Evolutionary conservation across 257 asterid genomes (phyloP), one percentile per base, ranked within the genome.

Genomic region (Cruciata laevipes): DNA sequence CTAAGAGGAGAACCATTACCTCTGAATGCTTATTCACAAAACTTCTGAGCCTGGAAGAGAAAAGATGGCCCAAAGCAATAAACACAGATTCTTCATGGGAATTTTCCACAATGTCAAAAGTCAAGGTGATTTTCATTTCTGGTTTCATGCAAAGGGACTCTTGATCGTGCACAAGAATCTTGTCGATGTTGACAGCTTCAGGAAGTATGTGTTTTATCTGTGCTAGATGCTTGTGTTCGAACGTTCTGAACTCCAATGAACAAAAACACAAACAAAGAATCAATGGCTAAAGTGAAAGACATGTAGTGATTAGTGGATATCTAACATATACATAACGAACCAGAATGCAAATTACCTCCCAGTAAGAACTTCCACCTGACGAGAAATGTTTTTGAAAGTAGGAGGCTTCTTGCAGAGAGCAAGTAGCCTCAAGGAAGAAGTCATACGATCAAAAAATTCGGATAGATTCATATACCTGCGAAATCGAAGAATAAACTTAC

Each of bases 171-270:
- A 78, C 61, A 73, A 86, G 97, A 79, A 83, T 72, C 87, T 84
- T 89, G 37, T 87, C 87, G 31, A 89, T 77, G 81, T 84, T 83
- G 71, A 91, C 72, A 61, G 87, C 96, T 85, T 89, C 98, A 63
- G 96, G 96, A 56, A 89, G 79, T 76, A 91, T 47, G 68, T 82
- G 71, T 69, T 83, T 86, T 67, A 91, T 89, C 77, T 89, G 95
- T 65, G 96, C 95, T 67, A 91, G 89, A 81, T 89, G 88, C 76
- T 42, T 76, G 71, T 52, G 68, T 62, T 75, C 71, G 69, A 91
- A 87, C 69, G 81, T 75, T 73, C 98, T 89, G 88, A 73, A 1
- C 1, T 49, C 27, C 70, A 59, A 5, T 38, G 37, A 63, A 30
- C 57, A 51, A n/a, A 60, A 60, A 13, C 27, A 25, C 18, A 30